phyloP scores from a whole-genome alignment of 371 early-diverging fungal genomes.

The Saksenaea oblongispora region DNA sequence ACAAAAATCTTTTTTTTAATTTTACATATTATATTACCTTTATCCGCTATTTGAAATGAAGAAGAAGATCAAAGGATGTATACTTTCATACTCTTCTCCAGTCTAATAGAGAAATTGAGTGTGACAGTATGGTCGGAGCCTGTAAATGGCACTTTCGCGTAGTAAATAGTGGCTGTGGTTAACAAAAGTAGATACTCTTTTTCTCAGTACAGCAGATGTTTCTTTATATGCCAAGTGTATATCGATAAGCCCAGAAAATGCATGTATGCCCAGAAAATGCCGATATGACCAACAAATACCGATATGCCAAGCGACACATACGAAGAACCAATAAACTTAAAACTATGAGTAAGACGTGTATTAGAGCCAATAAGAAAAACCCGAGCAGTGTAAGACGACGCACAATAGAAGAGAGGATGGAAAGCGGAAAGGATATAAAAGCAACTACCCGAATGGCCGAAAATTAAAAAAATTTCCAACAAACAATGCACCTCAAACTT shows the following conservation, averaged over 20 bases:
- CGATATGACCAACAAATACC: no score
- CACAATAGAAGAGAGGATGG: background rate
- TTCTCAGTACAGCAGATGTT: no score
- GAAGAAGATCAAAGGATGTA: no score
- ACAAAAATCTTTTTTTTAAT: no score
- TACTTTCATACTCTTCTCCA: no score
- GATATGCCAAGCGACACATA: background rate
- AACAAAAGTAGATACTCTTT: background rate
- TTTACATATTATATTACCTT: no score
- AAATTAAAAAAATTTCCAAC: background rate
- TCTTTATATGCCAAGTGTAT: background rate
- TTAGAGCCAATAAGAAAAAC: background rate
- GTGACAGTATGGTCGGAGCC: background rate
- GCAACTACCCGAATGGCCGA: background rate
- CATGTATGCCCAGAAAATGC: no score
- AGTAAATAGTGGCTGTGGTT: background rate
- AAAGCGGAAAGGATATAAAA: background rate
- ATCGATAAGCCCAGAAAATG: no score
- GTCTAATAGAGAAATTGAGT: no score
- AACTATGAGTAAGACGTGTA: background rate
- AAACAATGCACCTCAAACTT: background rate
- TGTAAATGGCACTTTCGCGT: background rate
- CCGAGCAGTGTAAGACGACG: background rate
- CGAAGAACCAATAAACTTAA: background rate
- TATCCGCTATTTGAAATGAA: no score